Conservation (phyloP, 257 asterid genomes). For the Solanum bulbocastanum region DNA sequence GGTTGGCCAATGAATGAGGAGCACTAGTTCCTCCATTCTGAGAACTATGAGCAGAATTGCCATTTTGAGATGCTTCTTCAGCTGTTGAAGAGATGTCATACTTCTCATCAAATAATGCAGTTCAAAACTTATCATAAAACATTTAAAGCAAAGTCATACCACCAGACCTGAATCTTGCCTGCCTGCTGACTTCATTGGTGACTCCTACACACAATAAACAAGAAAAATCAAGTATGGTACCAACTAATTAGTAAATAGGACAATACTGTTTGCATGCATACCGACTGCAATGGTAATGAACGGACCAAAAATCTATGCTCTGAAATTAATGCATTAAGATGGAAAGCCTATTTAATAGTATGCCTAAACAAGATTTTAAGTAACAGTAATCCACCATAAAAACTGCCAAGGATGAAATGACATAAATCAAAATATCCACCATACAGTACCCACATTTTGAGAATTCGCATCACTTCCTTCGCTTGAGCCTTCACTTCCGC, state of each 20-base stretch:
- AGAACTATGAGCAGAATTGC: conserved; percentile 40
- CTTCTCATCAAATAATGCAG: conserved; percentile 1
- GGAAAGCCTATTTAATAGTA: not conserved
- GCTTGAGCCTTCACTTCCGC: conserved; percentile 81
- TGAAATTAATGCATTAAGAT: not conserved
- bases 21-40: conserved; percentile 55
- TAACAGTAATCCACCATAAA: not conserved
- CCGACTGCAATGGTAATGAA: not conserved
- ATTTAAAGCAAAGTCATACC: not conserved
- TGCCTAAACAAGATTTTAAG: not conserved
- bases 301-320: not conserved
- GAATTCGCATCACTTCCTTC: conserved; percentile 89
- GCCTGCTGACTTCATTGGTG: conserved; percentile 43
- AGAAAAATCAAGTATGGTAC: conserved; percentile 2
- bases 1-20: conserved; percentile 37
- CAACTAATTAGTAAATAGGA: not conserved
- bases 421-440: not conserved
- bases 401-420: not conserved
- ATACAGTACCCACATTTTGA: conserved; percentile 53
- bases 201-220: conserved; percentile 24
- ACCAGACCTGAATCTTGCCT: conserved; percentile 46
- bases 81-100: conserved; percentile 28
- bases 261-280: not conserved
- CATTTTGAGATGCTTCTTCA: conserved; percentile 60
- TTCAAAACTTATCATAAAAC: not conserved